Base-by-base conservation (phyloP, 2,329 filamentous ascomycete genomes). In the Ceratocystis albifundus region DNA sequence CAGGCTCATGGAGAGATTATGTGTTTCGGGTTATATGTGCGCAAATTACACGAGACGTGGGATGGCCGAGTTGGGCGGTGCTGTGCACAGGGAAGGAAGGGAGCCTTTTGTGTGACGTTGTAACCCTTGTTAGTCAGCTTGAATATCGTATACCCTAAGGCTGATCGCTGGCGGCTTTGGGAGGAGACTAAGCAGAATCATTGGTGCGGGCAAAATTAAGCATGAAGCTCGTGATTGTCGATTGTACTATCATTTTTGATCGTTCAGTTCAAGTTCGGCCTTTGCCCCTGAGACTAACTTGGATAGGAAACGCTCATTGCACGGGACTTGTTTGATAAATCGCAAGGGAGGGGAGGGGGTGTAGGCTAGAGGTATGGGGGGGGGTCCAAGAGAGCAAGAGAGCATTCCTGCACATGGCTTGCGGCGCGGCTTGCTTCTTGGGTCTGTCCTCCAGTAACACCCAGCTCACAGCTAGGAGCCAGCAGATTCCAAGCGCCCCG, bases 281-380 rank as follows among this genome's bases (percentile, higher is more conserved):
- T 28, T 20, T 44, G 25, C 64, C 63, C 64, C 64, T 65, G 64
- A 57, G 44, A 15, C 64, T 65, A 61, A 65, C 64, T 45, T 20
- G 7, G 53, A 59, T 30, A 65, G 64, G 64, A 65, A 65, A 65
- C 28, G 5, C 55, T 36, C 28, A 36, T 20, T 36, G 55, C 55
- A 59, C 55, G n/a, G 55, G 28, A 59, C 28, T 15, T 59, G 55
- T 59, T 59, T 59, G 55, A 59, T 59, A 28, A 32, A n/a, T 36
- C 25, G 32, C 55, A 59, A 4, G 55, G 55, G 28, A 36, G 53
- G 28, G 28, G 55, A n/a, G n/a, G n/a, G n/a, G 1, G 48, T 53
- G 22, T 53, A 22, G 15, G 20, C 25, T 10, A 15, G 48, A 53
- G 20, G 17, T 6, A n/a, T n/a, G n/a, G n/a, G n/a, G n/a, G n/a